Percentiles rank a stretch among this genome's conserved stretches.
phyloP scores from a whole-genome alignment of 108 stramenopile genomes.

The Epithemia pelagica region DNA sequence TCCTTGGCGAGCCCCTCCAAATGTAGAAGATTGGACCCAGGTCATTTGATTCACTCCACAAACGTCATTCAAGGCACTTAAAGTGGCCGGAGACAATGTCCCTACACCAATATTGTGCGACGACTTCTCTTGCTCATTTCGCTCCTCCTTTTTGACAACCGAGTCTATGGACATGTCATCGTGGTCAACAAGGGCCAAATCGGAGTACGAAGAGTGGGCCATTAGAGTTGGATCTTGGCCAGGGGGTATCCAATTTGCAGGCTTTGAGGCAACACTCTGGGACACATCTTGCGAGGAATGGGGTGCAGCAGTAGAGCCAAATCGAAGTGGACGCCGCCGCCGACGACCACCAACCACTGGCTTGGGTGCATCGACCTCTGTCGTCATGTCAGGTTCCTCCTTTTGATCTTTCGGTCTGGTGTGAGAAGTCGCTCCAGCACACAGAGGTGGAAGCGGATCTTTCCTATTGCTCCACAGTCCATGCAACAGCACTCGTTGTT shows the following conservation, averaged over 20 bases:
- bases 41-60: constrained; percentile 56
- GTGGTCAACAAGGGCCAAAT: not conserved
- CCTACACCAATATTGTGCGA: not conserved
- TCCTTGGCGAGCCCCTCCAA: constrained; percentile 49
- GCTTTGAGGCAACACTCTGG: not conserved
- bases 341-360: too few species aligned
- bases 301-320: not conserved
- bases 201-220: not conserved
- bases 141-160: too few species aligned
- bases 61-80: not conserved
- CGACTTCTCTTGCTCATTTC: not conserved
- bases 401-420: too few species aligned
- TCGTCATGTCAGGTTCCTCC: not conserved
- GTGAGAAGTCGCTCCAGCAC: too few species aligned
- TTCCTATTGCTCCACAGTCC: too few species aligned
- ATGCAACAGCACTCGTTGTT: too few species aligned
- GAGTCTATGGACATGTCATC: too few species aligned
- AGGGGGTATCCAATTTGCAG: not conserved
- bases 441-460: too few species aligned
- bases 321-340: not conserved
- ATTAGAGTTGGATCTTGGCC: not conserved
- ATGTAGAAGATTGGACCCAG: constrained; percentile 83
- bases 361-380: not conserved
- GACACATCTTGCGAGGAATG: not conserved
- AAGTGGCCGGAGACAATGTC: not conserved